Conservation (phyloP, 176 grass and related monocot species). For the Avena atlantica region DNA sequence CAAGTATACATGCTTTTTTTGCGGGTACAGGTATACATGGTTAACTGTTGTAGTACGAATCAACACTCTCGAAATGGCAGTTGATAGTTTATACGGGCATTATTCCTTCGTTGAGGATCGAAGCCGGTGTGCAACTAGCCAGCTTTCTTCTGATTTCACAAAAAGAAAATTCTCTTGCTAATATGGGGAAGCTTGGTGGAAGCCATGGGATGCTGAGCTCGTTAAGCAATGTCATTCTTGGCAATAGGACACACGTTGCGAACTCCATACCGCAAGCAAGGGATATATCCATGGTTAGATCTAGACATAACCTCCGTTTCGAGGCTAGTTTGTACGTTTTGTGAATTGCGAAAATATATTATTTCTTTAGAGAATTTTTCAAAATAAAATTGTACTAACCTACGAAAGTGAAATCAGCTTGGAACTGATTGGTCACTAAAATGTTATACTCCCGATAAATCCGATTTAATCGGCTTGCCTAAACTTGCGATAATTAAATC, state of each 20-base stretch:
- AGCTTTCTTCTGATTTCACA: neutral
- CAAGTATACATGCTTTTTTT: too few relatives aligned
- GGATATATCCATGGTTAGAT: neutral
- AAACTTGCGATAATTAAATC: too few relatives aligned
- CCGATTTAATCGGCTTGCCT: too few relatives aligned
- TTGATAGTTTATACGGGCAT: neutral
- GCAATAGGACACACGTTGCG: conserved; percentile 15
- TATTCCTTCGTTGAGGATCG: neutral
- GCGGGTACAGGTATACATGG: too few relatives aligned
- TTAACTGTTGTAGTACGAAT: too few relatives aligned
- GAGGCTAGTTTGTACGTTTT: neutral
- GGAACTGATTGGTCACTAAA: too few relatives aligned
- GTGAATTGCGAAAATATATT: neutral
- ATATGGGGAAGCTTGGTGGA: neutral
- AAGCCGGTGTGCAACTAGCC: neutral
- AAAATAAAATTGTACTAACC: too few relatives aligned
- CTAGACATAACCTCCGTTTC: neutral
- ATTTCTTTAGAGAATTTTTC: too few relatives aligned
- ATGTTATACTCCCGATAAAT: too few relatives aligned
- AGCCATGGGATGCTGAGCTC: neutral
- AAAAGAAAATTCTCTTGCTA: neutral
- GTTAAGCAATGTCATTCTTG: conserved; percentile 39
- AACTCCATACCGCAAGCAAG: neutral
- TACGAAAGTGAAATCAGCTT: too few relatives aligned
- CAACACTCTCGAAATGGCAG: too few relatives aligned